Conservation (phyloP, 1,284 basidiomycete genomes). For the Porodaedalea pini region DNA sequence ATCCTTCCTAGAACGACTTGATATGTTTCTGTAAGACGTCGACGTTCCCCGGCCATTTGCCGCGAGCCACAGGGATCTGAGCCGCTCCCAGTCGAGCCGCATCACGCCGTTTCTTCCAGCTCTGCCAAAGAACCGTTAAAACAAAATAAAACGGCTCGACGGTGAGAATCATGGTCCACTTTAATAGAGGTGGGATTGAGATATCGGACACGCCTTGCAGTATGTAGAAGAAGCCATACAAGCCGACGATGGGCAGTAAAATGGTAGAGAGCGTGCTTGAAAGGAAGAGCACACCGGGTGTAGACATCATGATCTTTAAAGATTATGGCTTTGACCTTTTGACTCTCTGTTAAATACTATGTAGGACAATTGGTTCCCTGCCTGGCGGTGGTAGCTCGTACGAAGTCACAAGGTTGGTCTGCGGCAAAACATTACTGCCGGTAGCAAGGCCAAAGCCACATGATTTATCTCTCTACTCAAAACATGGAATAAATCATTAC, state of each 20-base stretch:
- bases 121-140: neutral
- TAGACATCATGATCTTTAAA: constrained; percentile 5
- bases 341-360: no score
- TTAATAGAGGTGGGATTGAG: neutral
- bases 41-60: constrained; percentile 14
- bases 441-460: no score
- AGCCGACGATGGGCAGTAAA: neutral
- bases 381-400: no score
- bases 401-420: no score
- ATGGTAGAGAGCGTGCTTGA: neutral
- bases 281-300: constrained; percentile 8
- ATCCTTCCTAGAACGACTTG: neutral
- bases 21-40: constrained; percentile 4
- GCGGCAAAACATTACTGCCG: no score
- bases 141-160: neutral
- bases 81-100: neutral
- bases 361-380: no score
- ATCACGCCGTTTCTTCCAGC: neutral
- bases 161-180: neutral
- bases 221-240: neutral
- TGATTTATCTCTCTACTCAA: no score
- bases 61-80: neutral
- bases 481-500: no score
- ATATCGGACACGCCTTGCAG: neutral
- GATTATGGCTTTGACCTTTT: no score